Evolutionary conservation across 2,329 filamentous ascomycete species (phyloP), one percentile per base, ranked within the genome.

Genomic region (Coniochaeta ligniaria): DNA sequence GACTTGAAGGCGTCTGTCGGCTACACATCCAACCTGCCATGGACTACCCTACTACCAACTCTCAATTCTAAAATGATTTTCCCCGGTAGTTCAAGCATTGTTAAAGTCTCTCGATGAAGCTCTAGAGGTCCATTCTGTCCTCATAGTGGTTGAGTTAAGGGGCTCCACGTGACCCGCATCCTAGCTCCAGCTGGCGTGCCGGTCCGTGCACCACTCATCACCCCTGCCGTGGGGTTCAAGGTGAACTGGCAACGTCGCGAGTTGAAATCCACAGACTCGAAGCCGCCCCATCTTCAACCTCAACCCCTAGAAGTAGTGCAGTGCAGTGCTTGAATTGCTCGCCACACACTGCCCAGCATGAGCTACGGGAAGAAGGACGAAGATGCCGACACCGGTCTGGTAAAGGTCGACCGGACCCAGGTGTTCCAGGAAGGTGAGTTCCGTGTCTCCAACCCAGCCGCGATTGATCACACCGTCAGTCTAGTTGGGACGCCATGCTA

Each of bases 361-460:
- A 95, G 90, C 79, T 96, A 95, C 85, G 89, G 94, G 82, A 99
- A 99, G 82, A 98, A 96, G 83, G 94, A 99, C 78, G 95, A 98
- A 84, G 95, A 99, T 82, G 91, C 89, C 73, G 94, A 97, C 75
- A 86, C 89, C 75, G 89, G 90, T 73, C 85, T 98, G 81, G 90
- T 98, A 83, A 96, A 94, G 84, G 92, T 98, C 71, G 95, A 99
- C 80, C 89, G 96, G 72, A 97, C 94, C 61, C 92, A 94, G 70
- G 95, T 99, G 66, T 98, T 98, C 77, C 95, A 98, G 82, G 95
- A 99, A 89, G 95, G 95, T 97, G 78, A 73, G 81, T 68, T 43
- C 31, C 22, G 22, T 20, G 26, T 45, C 38, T 58, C 59, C 22
- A 6, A 6, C 45, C 3, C 14, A 38, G 14, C 43, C 12, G 43